phyloP scores from a whole-genome alignment of 2,329 filamentous ascomycete genomes.

The Aureobasidium sp. region DNA sequence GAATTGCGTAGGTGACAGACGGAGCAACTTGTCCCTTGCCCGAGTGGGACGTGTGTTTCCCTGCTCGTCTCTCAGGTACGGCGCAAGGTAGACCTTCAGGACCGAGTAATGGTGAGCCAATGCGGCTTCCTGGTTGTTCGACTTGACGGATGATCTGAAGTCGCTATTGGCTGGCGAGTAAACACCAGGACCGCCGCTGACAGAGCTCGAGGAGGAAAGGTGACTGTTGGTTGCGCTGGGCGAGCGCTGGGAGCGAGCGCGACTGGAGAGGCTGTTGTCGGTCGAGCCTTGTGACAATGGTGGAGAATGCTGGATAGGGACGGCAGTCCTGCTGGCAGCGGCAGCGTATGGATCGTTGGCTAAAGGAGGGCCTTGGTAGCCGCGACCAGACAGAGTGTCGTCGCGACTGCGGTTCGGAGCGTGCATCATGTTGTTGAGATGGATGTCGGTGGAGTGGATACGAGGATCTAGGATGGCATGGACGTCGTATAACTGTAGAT shows the following conservation, averaged over 20 bases:
- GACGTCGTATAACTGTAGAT: conserved; percentile 7
- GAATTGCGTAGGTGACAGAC: conserved; percentile 86
- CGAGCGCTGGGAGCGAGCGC: conserved; percentile 15
- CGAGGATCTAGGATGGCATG: conserved; percentile 11
- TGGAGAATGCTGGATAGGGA: conserved; percentile 26
- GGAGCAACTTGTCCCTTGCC: conserved; percentile 87
- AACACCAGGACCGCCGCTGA: conserved; percentile 70
- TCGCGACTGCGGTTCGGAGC: conserved; percentile 10
- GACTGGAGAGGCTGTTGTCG: conserved; percentile 23
- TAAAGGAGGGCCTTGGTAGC: conserved; percentile 51
- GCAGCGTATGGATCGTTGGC: conserved; percentile 20
- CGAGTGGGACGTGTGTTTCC: conserved; percentile 71
- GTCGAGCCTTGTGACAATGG: conserved; percentile 33
- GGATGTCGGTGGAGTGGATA: conserved; percentile 7
- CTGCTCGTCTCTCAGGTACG: conserved; percentile 66
- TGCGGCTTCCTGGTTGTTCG: conserved; percentile 49
- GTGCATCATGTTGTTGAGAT: conserved; percentile 6
- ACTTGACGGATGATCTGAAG: conserved; percentile 9
- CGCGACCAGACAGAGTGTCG: conserved; percentile 3
- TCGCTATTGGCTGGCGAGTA: conserved; percentile 50
- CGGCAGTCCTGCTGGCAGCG: conserved; percentile 18
- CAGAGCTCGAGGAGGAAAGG: conserved; percentile 80
- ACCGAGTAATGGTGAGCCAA: conserved; percentile 76
- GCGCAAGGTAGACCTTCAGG: conserved; percentile 67
- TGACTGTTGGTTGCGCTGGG: conserved; percentile 38